Evolutionary conservation across 257 asterid genomes (phyloP).

Genomic region (Solanum bulbocastanum): DNA sequence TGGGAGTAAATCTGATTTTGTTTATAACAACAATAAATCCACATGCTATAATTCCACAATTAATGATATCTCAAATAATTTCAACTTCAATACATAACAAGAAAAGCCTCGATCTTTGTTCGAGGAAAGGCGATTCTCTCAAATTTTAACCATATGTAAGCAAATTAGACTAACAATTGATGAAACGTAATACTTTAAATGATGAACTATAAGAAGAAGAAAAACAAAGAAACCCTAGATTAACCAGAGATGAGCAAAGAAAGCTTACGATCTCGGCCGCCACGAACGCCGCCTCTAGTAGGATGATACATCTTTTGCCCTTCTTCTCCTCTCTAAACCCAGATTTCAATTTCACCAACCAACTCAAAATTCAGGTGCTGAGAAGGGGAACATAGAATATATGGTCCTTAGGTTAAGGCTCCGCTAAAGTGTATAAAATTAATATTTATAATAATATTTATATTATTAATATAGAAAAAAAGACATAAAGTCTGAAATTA

Average conservation of each 20-base stretch:
- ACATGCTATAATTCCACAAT: background rate
- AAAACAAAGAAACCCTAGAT: constrained; percentile 30
- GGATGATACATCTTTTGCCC: constrained; percentile 72
- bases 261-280: constrained; percentile 97
- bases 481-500: too few species aligned
- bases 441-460: too few species aligned
- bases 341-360: background rate
- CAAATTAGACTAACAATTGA: background rate
- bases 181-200: background rate
- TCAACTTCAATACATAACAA: background rate
- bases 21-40: background rate
- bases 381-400: background rate
- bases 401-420: too few species aligned
- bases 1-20: background rate
- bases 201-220: background rate
- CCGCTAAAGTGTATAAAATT: too few species aligned
- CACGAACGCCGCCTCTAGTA: constrained; percentile 96
- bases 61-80: background rate
- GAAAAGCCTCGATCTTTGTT: background rate
- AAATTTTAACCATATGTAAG: background rate
- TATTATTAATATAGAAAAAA: too few species aligned
- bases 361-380: background rate
- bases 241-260: background rate
- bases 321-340: background rate
- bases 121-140: background rate